Evolutionary conservation across 139 green algal species (phyloP).

Genomic region (Volvox africanus): DNA sequence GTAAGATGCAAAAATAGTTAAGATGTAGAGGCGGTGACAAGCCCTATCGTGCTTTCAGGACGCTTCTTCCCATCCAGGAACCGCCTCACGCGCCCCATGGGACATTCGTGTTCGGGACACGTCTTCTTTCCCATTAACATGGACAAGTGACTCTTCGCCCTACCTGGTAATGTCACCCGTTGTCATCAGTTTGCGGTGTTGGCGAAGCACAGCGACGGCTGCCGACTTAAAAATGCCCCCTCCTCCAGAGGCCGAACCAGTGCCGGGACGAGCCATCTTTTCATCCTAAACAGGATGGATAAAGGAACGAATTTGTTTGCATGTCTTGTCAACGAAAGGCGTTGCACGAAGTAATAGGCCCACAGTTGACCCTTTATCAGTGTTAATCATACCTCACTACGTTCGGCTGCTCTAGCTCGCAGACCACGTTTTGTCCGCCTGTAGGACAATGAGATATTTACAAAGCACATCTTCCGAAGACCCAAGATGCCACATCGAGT

Average conservation of each 20-base stretch:
- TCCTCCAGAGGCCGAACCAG: not conserved
- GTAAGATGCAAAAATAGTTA: too few species aligned
- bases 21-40: too few species aligned
- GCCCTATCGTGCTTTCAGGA: too few species aligned
- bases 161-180: slow-evolving; percentile 76
- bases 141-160: not conserved
- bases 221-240: slow-evolving; percentile 89
- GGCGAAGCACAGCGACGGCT: slow-evolving; percentile 77
- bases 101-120: too few species aligned
- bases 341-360: too few species aligned
- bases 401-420: not conserved
- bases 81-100: not conserved
- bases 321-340: not conserved
- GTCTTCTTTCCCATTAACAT: too few species aligned
- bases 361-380: not conserved
- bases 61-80: too few species aligned
- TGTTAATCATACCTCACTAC: not conserved
- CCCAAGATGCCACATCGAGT: not conserved
- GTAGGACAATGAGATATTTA: not conserved
- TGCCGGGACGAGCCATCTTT: not conserved
- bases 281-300: slow-evolving; percentile 39
- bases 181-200: slow-evolving; percentile 81
- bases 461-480: not conserved
- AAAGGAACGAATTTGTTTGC: not conserved
- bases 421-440: not conserved